Evolutionary conservation across 805 yeast genomes (phyloP), one percentile per base, ranked within the genome.

Genomic region (Lipomyces sp.): DNA sequence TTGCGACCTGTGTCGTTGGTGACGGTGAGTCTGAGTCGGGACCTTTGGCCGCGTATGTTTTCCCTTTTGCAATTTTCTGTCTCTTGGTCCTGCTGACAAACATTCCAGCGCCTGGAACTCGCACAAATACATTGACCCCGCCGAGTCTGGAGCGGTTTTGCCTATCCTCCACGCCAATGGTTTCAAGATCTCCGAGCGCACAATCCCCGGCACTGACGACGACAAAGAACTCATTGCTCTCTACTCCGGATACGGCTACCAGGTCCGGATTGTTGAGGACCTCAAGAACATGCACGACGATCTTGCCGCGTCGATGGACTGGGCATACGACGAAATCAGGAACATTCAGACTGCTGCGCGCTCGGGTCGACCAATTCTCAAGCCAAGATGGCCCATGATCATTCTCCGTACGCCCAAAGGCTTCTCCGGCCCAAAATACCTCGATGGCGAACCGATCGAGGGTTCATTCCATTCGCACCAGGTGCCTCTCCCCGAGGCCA

Each of bases 21-120:
- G 72, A 70, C 35, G 72, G 72, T 42, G 72, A 70, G 59, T 70
- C 72, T 53, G 72, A 70, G 64, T 65, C 71, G 7, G 72, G 72
- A 11, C 72, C 72, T n/a, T 64, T 66, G 18, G 67, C 72, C 3
- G 66, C 71, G 64, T 64, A 64, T 5, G 66, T 58, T 8, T 7
- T 11, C 39, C 39, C 11, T 18, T 33, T 60, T 6, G 24, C n/a
- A 3, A 15, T n/a, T 24, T 24, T 42, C 24, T 24, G 24, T 3
- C 48, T 15, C 48, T 42, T 8, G 48, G 3, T 42, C 48, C 15
- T 15, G 10, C 48, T 42, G n/a, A 42, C 48, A 4, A n/a, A 15
- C n/a, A 11, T 24, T 29, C 11, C 37, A 63, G 64, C 37, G 67
- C 72, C 35, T 70, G 72, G 72, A 66, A 70, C 53, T 63, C 71